A percentile compares a stretch with the other conserved stretches of the same genome.
These are phyloP conservation scores for Hymenoscyphus linearis DNA, from an alignment of 2,329 filamentous ascomycete species.

Conservation along the genomic window DNA sequence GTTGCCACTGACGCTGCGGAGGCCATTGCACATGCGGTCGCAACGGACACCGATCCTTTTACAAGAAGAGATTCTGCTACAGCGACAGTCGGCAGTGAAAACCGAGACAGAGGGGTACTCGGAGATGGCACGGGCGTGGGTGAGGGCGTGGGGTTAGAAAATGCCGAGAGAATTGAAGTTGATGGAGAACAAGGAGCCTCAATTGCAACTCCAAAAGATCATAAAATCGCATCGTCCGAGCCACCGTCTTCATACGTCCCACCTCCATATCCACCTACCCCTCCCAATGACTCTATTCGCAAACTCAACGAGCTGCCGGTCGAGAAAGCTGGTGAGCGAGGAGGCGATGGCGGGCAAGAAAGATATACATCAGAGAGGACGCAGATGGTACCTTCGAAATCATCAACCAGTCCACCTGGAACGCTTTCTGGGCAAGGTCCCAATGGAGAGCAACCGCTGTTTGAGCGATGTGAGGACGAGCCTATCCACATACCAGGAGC, in stretches of 20 bases:
- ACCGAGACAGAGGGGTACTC: not conserved
- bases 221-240: not conserved
- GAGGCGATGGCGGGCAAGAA: not conserved
- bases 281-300: constrained; percentile 14
- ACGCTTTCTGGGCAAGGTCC: constrained; percentile 12
- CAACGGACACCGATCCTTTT: not conserved
- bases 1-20: not conserved
- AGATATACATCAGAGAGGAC: constrained; percentile 11
- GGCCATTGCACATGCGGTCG: too few relatives aligned
- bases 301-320: constrained; percentile 5
- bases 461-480: constrained; percentile 25
- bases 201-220: not conserved
- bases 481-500: constrained; percentile 27
- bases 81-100: not conserved
- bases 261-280: constrained; percentile 16
- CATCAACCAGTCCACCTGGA: constrained; percentile 14
- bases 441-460: constrained; percentile 7
- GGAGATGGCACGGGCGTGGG: not conserved
- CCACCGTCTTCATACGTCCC: not conserved
- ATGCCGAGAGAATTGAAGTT: not conserved
- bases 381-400: constrained; percentile 14
- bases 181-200: not conserved
- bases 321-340: not conserved
- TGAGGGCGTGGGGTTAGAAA: not conserved
- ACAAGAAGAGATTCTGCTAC: not conserved